Evolutionary conservation across 148 eudicot species (phyloP).

Genomic region (Hydrangea macrophylla): DNA sequence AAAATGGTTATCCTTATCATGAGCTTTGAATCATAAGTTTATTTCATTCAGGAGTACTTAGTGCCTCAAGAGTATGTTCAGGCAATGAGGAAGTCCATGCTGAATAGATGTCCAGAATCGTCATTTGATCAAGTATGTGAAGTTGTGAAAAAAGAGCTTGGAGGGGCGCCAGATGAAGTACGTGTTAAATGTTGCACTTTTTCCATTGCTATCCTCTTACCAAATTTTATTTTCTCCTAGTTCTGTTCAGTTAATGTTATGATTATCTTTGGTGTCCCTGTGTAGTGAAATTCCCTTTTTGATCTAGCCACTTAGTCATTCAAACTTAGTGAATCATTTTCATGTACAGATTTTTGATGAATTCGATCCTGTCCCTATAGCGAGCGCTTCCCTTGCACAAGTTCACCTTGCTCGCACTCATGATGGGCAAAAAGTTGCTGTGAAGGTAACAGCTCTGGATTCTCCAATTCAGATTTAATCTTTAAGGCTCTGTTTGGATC

Average conservation of each 20-base stretch:
- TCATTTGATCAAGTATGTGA: constrained; percentile 87
- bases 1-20: not conserved
- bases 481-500: too few species aligned
- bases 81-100: constrained; percentile 83
- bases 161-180: constrained; percentile 89
- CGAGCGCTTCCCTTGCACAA: constrained; percentile 99
- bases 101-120: constrained; percentile 89
- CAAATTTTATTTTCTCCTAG: not conserved
- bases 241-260: not conserved
- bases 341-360: constrained; percentile 68
- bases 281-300: not conserved
- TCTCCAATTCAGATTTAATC: too few species aligned
- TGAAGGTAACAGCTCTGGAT: constrained; percentile 69
- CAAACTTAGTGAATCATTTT: constrained; percentile 21
- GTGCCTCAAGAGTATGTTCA: constrained; percentile 84
- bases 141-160: constrained; percentile 84
- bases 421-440: constrained; percentile 94
- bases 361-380: constrained; percentile 92
- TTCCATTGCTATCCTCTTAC: not conserved
- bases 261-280: not conserved
- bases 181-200: constrained; percentile 19
- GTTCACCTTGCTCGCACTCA: constrained; percentile 81
- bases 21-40: constrained; percentile 21
- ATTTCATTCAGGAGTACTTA: constrained; percentile 66
- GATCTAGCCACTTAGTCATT: not conserved